Conservation (phyloP, 345 rosid species). For the Gossypium rotundifolium region DNA sequence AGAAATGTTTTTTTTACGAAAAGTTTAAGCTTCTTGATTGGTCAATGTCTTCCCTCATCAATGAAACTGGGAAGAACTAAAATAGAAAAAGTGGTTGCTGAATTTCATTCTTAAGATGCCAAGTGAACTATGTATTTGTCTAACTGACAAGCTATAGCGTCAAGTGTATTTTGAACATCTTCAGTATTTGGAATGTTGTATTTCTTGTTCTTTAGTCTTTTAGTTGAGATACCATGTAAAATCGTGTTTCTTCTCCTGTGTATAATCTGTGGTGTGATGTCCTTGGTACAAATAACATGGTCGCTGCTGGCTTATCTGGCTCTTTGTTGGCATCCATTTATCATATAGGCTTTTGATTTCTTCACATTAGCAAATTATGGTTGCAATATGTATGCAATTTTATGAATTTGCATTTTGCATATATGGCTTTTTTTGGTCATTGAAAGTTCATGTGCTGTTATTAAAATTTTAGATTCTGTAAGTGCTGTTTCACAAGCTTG, state of each 20-base stretch:
- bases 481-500: slow-evolving; percentile 24
- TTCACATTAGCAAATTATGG: neutral
- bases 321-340: neutral
- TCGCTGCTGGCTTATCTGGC: neutral
- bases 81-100: neutral
- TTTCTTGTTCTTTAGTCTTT: neutral
- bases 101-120: neutral
- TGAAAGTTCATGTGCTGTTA: neutral
- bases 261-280: neutral
- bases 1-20: too few relatives aligned
- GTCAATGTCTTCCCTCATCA: neutral
- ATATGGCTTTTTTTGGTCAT: neutral
- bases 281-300: neutral
- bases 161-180: neutral
- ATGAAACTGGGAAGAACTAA: neutral
- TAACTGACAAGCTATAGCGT: neutral
- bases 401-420: neutral
- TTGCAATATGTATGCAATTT: neutral
- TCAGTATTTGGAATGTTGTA: neutral
- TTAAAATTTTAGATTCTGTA: slow-evolving; percentile 30
- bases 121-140: neutral
- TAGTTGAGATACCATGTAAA: neutral
- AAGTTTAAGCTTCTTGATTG: neutral
- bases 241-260: neutral
- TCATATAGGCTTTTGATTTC: neutral